Percentiles rank a stretch among this genome's conserved stretches.
Evolutionary conservation across 345 rosid species (phyloP).

Genomic region (Brassica cretica): DNA sequence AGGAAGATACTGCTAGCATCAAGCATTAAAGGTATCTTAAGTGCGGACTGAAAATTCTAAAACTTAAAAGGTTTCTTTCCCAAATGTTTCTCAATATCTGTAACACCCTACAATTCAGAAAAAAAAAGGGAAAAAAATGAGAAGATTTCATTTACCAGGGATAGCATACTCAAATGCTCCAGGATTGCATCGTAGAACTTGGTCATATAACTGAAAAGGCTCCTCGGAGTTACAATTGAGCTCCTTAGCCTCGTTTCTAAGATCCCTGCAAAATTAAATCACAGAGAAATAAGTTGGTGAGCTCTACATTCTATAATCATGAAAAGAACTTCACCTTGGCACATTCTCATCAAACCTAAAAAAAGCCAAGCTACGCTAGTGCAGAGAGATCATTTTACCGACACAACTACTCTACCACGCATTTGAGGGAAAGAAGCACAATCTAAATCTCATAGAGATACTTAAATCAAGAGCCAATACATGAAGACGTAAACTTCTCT

Average conservation of each 20-base stretch:
- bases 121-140: conserved; percentile 29
- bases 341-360: background rate
- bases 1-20: conserved; percentile 25
- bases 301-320: background rate
- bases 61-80: conserved; percentile 19
- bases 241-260: conserved; percentile 54
- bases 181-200: conserved; percentile 63
- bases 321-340: background rate
- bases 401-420: background rate
- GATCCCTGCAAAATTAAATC: conserved; percentile 53
- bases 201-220: conserved; percentile 60
- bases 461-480: conserved; percentile 4
- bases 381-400: background rate
- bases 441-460: background rate
- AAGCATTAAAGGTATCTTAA: conserved; percentile 28
- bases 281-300: conserved; percentile 2
- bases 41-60: conserved; percentile 8
- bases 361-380: conserved; percentile 3
- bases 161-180: conserved; percentile 81
- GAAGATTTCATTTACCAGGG: conserved; percentile 68
- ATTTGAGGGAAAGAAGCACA: background rate
- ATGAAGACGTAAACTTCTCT: background rate
- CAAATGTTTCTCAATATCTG: background rate
- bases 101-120: background rate
- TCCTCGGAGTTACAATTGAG: conserved; percentile 41